Evolutionary conservation across 2,329 filamentous ascomycete species (phyloP).

Genomic region (Apiospora saccharicola): DNA sequence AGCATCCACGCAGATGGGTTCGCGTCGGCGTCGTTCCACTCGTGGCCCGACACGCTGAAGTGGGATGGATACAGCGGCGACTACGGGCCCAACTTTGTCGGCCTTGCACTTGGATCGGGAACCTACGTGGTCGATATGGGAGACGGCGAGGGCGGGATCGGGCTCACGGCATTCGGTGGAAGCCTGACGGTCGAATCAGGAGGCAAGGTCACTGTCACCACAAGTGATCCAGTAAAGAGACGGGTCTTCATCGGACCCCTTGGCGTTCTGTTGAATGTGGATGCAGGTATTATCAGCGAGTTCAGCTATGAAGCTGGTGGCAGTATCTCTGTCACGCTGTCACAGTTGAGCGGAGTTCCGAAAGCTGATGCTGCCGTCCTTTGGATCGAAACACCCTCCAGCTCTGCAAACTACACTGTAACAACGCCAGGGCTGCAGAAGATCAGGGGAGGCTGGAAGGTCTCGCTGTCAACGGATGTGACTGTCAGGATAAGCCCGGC

Average conservation of each 20-base stretch:
- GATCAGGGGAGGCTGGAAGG: conserved; percentile 40
- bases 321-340: conserved; percentile 40
- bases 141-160: conserved; percentile 47
- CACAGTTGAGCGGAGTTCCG: conserved; percentile 40
- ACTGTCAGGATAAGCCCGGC: neutral
- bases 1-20: conserved; percentile 65
- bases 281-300: conserved; percentile 51
- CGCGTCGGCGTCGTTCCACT: conserved; percentile 63
- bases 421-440: conserved; percentile 32
- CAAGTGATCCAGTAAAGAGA: conserved; percentile 55
- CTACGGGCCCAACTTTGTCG: conserved; percentile 63
- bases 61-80: conserved; percentile 67
- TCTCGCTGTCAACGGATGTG: conserved; percentile 34
- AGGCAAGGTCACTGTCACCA: conserved; percentile 45
- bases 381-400: conserved; percentile 46
- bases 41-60: conserved; percentile 60
- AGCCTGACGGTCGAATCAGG: conserved; percentile 25
- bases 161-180: conserved; percentile 46
- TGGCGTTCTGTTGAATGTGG: conserved; percentile 49
- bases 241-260: conserved; percentile 57
- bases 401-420: conserved; percentile 35
- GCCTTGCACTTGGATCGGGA: conserved; percentile 56
- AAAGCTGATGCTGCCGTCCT: conserved; percentile 41
- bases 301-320: conserved; percentile 44
- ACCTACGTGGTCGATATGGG: conserved; percentile 53